Conservation (phyloP, 768 basidiomycete genomes). For the Suillus subaureus region DNA sequence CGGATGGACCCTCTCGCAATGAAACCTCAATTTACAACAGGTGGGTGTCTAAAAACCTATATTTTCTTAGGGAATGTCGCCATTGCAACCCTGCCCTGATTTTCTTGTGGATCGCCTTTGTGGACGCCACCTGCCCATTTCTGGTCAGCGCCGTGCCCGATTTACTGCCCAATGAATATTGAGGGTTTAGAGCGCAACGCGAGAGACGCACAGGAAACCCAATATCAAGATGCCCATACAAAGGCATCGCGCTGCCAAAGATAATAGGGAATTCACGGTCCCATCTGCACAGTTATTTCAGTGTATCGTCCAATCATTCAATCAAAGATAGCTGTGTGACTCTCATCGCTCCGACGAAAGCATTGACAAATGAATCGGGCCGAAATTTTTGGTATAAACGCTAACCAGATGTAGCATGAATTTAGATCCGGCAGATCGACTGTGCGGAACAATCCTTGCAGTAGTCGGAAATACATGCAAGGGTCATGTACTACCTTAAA, state of each 20-base stretch:
- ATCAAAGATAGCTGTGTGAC: background rate
- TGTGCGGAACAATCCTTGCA: slow-evolving; percentile 31
- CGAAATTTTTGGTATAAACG: slow-evolving; percentile 3
- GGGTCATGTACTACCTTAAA: slow-evolving; percentile 21
- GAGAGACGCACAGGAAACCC: background rate
- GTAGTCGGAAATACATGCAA: slow-evolving; percentile 32
- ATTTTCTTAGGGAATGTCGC: background rate
- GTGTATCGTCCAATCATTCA: slow-evolving; percentile 3
- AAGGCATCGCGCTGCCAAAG: background rate
- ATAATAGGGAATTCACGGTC: background rate
- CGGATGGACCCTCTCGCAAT: background rate
- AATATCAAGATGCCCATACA: background rate
- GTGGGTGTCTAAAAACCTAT: background rate
- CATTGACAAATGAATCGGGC: slow-evolving; percentile 6
- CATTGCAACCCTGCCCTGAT: background rate
- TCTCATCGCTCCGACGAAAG: background rate
- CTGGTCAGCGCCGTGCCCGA: background rate
- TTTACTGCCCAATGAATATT: background rate
- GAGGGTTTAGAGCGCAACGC: background rate
- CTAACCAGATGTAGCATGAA: slow-evolving; percentile 10
- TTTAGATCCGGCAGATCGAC: slow-evolving; percentile 32
- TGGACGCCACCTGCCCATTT: background rate
- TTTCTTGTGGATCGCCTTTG: background rate
- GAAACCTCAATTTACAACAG: background rate
- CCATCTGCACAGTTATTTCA: background rate